phyloP scores from a whole-genome alignment of 768 basidiomycete genomes.

The Cyathus striatus region DNA sequence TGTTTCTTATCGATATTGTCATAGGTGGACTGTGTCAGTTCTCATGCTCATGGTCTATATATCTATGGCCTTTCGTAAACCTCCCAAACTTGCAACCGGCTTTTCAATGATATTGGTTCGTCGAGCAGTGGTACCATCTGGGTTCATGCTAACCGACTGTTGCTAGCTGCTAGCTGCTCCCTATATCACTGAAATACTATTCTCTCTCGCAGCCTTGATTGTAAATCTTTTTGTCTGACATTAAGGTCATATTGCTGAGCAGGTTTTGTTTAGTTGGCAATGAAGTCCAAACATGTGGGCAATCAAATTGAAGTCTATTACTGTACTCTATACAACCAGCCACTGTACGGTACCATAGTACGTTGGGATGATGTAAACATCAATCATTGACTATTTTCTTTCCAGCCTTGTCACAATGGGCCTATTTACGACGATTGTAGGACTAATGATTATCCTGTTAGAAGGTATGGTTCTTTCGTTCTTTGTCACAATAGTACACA shows the following conservation, averaged over 20 bases:
- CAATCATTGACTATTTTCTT: background rate
- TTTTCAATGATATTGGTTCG: conserved; percentile 10
- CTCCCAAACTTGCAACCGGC: conserved; percentile 13
- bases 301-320: conserved; percentile 24
- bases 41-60: conserved; percentile 29
- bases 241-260: background rate
- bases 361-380: background rate
- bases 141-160: background rate
- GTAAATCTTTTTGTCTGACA: conserved; percentile 7
- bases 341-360: conserved; percentile 12
- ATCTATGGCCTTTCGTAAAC: conserved; percentile 12
- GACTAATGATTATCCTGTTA: conserved; percentile 22
- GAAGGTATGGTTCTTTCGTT: conserved; percentile 7
- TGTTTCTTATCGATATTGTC: background rate
- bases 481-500: background rate
- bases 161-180: conserved; percentile 28
- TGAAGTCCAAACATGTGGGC: conserved; percentile 13
- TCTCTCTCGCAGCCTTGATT: conserved; percentile 22
- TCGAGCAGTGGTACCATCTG: background rate
- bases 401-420: conserved; percentile 15
- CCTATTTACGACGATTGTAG: conserved; percentile 18
- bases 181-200: conserved; percentile 22
- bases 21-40: conserved; percentile 31
- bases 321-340: conserved; percentile 17
- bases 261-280: background rate